A percentile compares a stretch with the other conserved stretches of the same genome.
Conservation (phyloP, 2,329 filamentous ascomycete species). For the Clarireedia paspali region DNA sequence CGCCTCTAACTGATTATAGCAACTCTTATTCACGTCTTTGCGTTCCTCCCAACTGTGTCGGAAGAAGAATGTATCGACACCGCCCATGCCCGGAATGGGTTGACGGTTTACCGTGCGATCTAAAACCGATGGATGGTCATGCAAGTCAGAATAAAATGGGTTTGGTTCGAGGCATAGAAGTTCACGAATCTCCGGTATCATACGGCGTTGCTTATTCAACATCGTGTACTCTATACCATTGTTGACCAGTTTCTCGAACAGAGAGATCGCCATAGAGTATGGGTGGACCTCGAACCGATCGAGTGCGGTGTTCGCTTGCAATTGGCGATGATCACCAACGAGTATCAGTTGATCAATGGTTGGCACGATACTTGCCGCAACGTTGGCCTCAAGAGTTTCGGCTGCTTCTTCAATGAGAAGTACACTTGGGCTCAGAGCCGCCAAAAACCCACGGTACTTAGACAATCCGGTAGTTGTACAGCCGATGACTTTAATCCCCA, state of each 20-base stretch:
- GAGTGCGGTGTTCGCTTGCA: constrained; percentile 53
- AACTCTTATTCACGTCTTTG: constrained; percentile 55
- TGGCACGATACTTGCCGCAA: constrained; percentile 52
- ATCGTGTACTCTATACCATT: constrained; percentile 48
- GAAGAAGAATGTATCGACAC: constrained; percentile 52
- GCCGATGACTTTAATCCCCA: constrained; percentile 30
- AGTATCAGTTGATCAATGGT: constrained; percentile 57
- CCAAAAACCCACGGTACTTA: constrained; percentile 58
- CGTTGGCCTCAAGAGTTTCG: constrained; percentile 46
- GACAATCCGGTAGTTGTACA: constrained; percentile 60
- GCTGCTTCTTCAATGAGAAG: constrained; percentile 65
- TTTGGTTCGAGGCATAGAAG: constrained; percentile 36
- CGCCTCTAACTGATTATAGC: constrained; percentile 64
- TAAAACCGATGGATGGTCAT: constrained; percentile 50
- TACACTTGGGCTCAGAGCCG: constrained; percentile 50
- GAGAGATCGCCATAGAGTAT: constrained; percentile 54
- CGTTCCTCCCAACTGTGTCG: constrained; percentile 58
- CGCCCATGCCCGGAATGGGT: constrained; percentile 55
- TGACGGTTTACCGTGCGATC: constrained; percentile 42
- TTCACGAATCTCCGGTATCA: constrained; percentile 60
- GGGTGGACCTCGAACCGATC: constrained; percentile 46
- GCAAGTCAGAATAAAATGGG: constrained; percentile 53
- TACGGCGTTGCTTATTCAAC: constrained; percentile 54
- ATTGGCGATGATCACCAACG: constrained; percentile 63
- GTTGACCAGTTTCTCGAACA: constrained; percentile 60